Evolutionary conservation across 1,139 yeast genomes (phyloP).

Genomic region (Scheffersomyces titani): DNA sequence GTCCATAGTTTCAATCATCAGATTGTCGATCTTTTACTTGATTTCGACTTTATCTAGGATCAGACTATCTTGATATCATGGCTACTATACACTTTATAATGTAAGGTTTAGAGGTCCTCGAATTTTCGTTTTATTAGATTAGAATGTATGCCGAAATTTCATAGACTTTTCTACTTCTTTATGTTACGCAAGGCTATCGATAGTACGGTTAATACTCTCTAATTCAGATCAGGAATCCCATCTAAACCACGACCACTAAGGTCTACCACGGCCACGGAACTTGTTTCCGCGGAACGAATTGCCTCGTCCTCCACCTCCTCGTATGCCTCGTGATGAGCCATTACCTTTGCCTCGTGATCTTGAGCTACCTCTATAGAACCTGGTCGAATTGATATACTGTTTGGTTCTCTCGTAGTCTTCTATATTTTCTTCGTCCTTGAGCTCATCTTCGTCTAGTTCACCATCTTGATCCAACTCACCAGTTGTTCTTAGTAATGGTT

Average conservation of each 20-base stretch:
- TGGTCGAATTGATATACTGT: neutral
- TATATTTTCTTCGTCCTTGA: slow-evolving; percentile 9
- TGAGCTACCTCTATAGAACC: neutral
- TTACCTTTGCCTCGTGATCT: slow-evolving; percentile 14
- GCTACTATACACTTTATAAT: neutral
- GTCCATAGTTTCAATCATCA: neutral
- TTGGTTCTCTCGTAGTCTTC: slow-evolving; percentile 1
- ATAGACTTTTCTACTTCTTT: neutral
- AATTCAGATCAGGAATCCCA: neutral
- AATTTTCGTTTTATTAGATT: too few species aligned
- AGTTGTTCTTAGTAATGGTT: slow-evolving; percentile 6
- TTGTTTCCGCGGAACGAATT: slow-evolving; percentile 1
- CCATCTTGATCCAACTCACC: slow-evolving; percentile 6
- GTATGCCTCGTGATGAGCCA: slow-evolving; percentile 12
- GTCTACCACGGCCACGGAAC: slow-evolving; percentile 10
- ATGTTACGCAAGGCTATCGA: neutral
- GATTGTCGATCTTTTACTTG: neutral
- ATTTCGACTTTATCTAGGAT: neutral
- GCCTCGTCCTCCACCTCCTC: slow-evolving; percentile 20
- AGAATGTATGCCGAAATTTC: neutral
- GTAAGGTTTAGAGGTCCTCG: neutral
- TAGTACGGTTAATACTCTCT: neutral
- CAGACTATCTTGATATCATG: neutral
- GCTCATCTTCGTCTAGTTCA: slow-evolving; percentile 9
- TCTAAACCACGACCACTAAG: neutral